Evolutionary conservation across 257 asterid species (phyloP).

Genomic region (Plectranthus barbatus): DNA sequence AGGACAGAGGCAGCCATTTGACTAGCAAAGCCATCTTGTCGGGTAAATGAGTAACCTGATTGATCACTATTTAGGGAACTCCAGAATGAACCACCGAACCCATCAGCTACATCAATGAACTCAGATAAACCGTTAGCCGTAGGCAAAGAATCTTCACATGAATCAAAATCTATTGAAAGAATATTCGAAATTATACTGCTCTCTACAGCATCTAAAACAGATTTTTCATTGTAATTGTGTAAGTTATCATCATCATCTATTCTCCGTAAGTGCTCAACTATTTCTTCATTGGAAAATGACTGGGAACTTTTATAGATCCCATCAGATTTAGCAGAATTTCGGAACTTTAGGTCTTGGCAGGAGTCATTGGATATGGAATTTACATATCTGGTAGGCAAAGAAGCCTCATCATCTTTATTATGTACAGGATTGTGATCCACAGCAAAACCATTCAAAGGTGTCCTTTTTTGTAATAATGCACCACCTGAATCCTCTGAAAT

Average conservation of each 20-base stretch:
- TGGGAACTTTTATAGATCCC: slow-evolving; percentile 68
- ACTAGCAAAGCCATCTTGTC: slow-evolving; percentile 44
- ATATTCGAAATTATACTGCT: slow-evolving; percentile 71
- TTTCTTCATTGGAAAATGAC: slow-evolving; percentile 91
- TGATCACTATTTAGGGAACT: slow-evolving; percentile 54
- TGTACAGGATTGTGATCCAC: slow-evolving; percentile 36
- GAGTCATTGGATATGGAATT: slow-evolving; percentile 52
- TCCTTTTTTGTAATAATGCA: slow-evolving; percentile 30
- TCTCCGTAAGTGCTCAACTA: slow-evolving; percentile 89
- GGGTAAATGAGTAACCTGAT: slow-evolving; percentile 45
- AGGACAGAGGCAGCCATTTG: slow-evolving; percentile 47
- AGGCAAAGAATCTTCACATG: slow-evolving; percentile 50
- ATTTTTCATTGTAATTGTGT: slow-evolving; percentile 45
- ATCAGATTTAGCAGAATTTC: slow-evolving; percentile 68
- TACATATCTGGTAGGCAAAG: slow-evolving; percentile 46
- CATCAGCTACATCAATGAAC: slow-evolving; percentile 45
- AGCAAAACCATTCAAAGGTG: slow-evolving; percentile 35
- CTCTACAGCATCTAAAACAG: slow-evolving; percentile 58
- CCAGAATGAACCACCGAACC: slow-evolving; percentile 63
- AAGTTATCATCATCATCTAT: slow-evolving; percentile 47
- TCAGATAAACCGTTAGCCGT: slow-evolving; percentile 45
- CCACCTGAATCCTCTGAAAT: slow-evolving; percentile 39
- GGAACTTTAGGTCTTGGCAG: slow-evolving; percentile 72
- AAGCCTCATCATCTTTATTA: slow-evolving; percentile 50
- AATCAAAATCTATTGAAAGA: slow-evolving; percentile 74